These are phyloP conservation scores for Didymella sp. DNA, from an alignment of 2,329 filamentous ascomycete species.

Conservation along the genomic window DNA sequence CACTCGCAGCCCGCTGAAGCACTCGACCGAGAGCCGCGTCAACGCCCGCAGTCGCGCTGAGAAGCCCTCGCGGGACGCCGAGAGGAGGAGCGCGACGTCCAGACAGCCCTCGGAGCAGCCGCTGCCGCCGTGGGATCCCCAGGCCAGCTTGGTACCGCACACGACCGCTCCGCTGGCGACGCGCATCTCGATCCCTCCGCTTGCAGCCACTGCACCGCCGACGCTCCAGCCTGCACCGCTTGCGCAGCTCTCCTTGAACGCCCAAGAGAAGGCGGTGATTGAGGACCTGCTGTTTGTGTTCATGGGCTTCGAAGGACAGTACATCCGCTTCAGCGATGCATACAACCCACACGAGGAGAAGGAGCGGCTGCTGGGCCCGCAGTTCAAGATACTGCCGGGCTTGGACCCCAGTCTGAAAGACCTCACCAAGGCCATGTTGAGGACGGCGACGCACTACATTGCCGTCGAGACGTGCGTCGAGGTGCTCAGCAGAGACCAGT, in stretches of 20 bases:
- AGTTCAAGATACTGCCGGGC: slow-evolving; percentile 79
- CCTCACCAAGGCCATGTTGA: slow-evolving; percentile 85
- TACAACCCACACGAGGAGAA: slow-evolving; percentile 88
- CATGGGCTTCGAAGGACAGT: slow-evolving; percentile 99
- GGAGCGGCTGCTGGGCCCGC: slow-evolving; percentile 81
- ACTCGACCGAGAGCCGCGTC: slow-evolving; percentile 41
- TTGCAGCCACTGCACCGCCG: slow-evolving; percentile 71
- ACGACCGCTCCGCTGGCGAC: slow-evolving; percentile 76
- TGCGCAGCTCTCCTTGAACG: slow-evolving; percentile 74
- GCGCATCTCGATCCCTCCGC: slow-evolving; percentile 67
- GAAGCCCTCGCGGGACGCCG: slow-evolving; percentile 37
- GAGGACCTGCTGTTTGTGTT: slow-evolving; percentile 94
- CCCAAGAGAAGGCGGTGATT: slow-evolving; percentile 84
- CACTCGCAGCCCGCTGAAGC: slow-evolving; percentile 49
- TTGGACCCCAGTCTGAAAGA: slow-evolving; percentile 92
- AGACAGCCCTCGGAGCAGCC: slow-evolving; percentile 33
- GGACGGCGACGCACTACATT: slow-evolving; percentile 91
- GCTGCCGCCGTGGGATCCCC: slow-evolving; percentile 73
- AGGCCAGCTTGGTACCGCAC: slow-evolving; percentile 75
- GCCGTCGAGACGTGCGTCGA: slow-evolving; percentile 93
- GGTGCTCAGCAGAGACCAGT: slow-evolving; percentile 90
- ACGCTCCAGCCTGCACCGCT: slow-evolving; percentile 72
- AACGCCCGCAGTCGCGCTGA: slow-evolving; percentile 44
- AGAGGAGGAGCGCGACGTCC: slow-evolving; percentile 31
- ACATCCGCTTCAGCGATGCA: slow-evolving; percentile 82